Evolutionary conservation across 2,329 filamentous ascomycete genomes (phyloP).

Genomic region (Fusarium redolens): DNA sequence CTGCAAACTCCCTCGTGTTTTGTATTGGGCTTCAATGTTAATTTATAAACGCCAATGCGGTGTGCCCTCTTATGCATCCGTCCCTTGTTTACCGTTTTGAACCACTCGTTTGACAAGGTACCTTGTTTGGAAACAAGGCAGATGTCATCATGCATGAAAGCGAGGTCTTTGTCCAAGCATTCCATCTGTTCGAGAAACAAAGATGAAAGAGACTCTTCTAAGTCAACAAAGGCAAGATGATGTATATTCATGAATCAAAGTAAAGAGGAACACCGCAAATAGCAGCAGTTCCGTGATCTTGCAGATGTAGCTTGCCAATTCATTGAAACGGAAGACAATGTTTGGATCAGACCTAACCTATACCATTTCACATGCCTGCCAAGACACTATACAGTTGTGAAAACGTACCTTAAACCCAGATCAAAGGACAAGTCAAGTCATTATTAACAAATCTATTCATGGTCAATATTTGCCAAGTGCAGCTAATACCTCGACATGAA

Average conservation of each 20-base stretch:
- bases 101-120: neutral
- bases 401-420: neutral
- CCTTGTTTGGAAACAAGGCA: neutral
- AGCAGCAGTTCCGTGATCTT: neutral
- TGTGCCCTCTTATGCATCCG: neutral
- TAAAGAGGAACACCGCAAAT: neutral
- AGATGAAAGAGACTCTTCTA: neutral
- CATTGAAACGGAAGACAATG: neutral
- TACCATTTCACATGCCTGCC: neutral
- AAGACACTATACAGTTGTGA: no score
- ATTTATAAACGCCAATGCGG: neutral
- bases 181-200: neutral
- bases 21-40: neutral
- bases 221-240: neutral
- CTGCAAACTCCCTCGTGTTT: constrained; percentile 4
- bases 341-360: constrained; percentile 5
- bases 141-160: constrained; percentile 36
- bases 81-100: neutral
- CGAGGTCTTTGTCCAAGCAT: constrained; percentile 21
- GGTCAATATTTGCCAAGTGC: neutral
- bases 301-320: neutral
- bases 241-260: neutral
- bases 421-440: neutral
- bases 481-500: neutral
- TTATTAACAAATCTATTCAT: constrained; percentile 5